Conservation (phyloP, 164 flowering plant genomes). For the Berberis vulgaris region DNA sequence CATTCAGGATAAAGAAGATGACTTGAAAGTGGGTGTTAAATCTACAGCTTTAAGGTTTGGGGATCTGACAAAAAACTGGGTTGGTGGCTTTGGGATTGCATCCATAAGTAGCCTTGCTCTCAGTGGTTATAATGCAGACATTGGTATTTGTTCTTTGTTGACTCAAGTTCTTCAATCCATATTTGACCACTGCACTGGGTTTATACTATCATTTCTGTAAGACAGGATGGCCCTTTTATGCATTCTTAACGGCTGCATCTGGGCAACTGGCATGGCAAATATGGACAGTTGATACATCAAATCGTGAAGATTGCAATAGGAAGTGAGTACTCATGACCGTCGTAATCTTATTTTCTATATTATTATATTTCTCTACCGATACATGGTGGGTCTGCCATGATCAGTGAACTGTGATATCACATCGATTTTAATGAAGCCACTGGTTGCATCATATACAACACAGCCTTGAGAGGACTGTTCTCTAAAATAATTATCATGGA, state of each 20-base stretch:
- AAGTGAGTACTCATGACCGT: conserved; percentile 40
- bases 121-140: conserved; percentile 70
- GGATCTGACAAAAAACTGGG: conserved; percentile 70
- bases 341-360: neutral
- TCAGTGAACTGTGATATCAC: no score
- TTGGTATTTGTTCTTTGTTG: conserved; percentile 39
- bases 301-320: conserved; percentile 74
- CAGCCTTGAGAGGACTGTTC: no score
- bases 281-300: conserved; percentile 68
- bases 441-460: no score
- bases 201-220: conserved; percentile 1
- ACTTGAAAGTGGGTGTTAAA: conserved; percentile 91
- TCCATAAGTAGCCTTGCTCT: conserved; percentile 68
- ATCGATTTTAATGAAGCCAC: no score
- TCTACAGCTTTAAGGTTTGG: conserved; percentile 97
- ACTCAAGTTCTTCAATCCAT: neutral
- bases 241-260: conserved; percentile 56
- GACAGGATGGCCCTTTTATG: conserved; percentile 88
- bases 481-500: no score
- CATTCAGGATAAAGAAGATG: conserved; percentile 93
- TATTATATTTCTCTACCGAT: no score
- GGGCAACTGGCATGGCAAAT: conserved; percentile 94
- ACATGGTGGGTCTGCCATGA: no score
- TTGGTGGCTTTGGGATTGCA: conserved; percentile 63
- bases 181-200: neutral